A percentile compares a stretch with the other conserved stretches of the same genome.
Evolutionary conservation across 1,284 basidiomycete species (phyloP).

Genomic region (Gymnopus androsaceus): DNA sequence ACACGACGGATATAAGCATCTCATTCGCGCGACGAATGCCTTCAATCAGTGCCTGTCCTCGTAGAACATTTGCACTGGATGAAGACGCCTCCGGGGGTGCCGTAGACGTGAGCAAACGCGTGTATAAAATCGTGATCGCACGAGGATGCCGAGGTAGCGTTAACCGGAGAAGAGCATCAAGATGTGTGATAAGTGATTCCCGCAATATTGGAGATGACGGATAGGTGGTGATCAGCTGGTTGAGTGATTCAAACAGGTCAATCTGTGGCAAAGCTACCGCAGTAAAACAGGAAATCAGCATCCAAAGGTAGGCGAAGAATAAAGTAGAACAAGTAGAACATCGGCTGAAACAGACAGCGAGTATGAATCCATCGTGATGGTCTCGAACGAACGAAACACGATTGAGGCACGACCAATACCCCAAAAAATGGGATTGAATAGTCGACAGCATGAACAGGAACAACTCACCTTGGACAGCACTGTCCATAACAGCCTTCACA

Average conservation of each 20-base stretch:
- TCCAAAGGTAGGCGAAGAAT: constrained; percentile 1
- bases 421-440: background rate
- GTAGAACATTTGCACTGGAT: constrained; percentile 5
- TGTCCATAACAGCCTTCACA: constrained; percentile 66
- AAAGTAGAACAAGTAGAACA: background rate
- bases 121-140: constrained; percentile 55
- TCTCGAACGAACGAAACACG: background rate
- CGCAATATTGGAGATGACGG: constrained; percentile 54
- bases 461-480: constrained; percentile 62
- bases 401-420: background rate
- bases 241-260: constrained; percentile 59
- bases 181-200: constrained; percentile 50
- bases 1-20: constrained; percentile 38
- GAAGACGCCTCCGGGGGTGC: constrained; percentile 1
- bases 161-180: constrained; percentile 50
- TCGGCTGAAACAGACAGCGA: constrained; percentile 3
- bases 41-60: constrained; percentile 45
- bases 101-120: constrained; percentile 31
- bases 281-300: background rate
- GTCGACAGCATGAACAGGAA: constrained; percentile 6
- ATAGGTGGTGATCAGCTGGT: constrained; percentile 53
- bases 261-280: constrained; percentile 56
- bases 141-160: constrained; percentile 49
- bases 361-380: background rate
- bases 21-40: constrained; percentile 61